Evolutionary conservation across 306 rosid species (phyloP).

Genomic region (Rosa chinensis): DNA sequence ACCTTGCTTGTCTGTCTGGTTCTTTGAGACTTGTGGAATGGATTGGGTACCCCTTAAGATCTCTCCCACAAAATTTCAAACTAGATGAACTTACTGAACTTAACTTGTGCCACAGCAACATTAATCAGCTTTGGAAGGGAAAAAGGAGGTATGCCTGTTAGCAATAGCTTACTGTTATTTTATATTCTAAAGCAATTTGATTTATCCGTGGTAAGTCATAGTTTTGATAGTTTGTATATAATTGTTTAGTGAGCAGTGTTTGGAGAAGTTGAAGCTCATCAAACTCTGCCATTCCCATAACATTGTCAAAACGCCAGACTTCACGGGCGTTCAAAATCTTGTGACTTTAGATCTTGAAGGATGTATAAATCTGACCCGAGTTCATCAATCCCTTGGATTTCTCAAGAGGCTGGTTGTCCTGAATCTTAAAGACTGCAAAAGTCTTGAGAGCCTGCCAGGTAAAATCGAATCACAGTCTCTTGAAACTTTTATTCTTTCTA

Average conservation of each 20-base stretch:
- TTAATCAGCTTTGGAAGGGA: constrained; percentile 10
- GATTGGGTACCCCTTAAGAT: not conserved
- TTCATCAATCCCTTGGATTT: not conserved
- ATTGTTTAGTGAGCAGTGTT: no score
- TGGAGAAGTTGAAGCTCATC: not conserved
- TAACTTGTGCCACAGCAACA: not conserved
- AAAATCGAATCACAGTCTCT: not conserved
- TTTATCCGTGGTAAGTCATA: no score
- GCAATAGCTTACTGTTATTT: no score
- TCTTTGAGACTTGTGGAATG: not conserved
- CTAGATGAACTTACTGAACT: not conserved
- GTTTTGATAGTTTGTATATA: no score
- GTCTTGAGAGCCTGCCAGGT: not conserved
- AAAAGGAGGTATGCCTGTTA: no score
- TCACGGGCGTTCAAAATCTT: not conserved
- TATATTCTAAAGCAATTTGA: no score
- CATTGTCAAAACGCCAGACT: not conserved
- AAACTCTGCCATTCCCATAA: not conserved
- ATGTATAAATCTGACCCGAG: not conserved
- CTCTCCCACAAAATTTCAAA: constrained; percentile 8
- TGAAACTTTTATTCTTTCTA: not conserved
- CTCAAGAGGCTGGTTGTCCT: not conserved
- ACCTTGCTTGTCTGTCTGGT: no score
- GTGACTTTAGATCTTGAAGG: not conserved
- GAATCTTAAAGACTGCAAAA: not conserved